Base-by-base conservation (phyloP, 257 asterid species). In the Coffea canephora region DNA sequence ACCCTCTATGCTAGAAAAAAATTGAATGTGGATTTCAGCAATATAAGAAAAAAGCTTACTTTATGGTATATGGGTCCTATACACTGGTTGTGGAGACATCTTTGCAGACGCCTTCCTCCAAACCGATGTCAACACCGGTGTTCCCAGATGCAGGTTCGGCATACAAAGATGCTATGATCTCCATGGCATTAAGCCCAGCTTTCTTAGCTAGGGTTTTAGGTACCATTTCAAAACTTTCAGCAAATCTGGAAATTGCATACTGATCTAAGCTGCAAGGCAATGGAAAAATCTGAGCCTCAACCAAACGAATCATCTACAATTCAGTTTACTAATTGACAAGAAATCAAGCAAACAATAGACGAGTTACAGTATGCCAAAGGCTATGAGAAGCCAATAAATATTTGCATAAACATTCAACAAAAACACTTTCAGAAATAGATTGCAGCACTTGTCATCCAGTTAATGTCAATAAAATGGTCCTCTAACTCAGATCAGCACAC, bases 161-260 rank as follows among this genome's bases (percentile, higher is more conserved):
- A 85, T 93, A 91, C 79, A 95, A 80, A 77, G 98, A 92, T 67
- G 99, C 89, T 83, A 96, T 88, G 45, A 94, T 90, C 86, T 96
- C 99, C 85, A 92, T 90, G 3, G 99, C 95, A 86, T 90, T 96
- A 68, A 96, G 96, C 83, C 99, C 99, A 48, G 97, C 99, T 89
- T 94, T 96, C 73, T 96, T 98, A 50, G 99, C 94, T 84, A 96
- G 83, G 27, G 91, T 96, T 83, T 92, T 94, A 14, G 97, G 98
- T 69, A 96, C 79, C 97, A 94, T 91, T 87, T 96, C 99, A 89
- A 96, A 96, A 82, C 99, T 90, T 88, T 94, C 99, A 16, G 97
- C 97, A 85, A 96, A 94, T 77, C 94, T 96, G 72, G 97, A 91
- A 83, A 96, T 91, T 31, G 97, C 99, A 85, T 91, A 92, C 85